phyloP scores from a whole-genome alignment of 768 basidiomycete species.

The Pulveroboletus sp. region DNA sequence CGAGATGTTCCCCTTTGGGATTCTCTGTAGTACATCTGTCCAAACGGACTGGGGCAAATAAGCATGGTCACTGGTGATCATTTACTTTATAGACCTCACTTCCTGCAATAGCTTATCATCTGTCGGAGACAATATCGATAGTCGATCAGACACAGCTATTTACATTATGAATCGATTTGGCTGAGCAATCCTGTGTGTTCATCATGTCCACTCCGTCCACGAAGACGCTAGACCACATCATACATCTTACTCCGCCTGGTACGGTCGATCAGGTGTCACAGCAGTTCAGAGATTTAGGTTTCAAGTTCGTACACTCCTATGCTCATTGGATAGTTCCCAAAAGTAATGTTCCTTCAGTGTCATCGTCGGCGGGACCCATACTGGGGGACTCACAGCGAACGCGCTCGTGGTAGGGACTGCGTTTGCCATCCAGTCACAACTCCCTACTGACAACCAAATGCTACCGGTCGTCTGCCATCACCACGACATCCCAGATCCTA shows the following conservation, averaged over 20 bases:
- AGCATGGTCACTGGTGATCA: too few relatives aligned
- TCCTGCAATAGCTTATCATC: too few relatives aligned
- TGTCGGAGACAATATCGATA: too few relatives aligned
- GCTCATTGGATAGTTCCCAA: not conserved
- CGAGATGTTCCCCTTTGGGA: slow-evolving; percentile 4
- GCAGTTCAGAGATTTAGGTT: slow-evolving; percentile 57
- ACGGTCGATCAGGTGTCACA: slow-evolving; percentile 45
- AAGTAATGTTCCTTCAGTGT: too few relatives aligned
- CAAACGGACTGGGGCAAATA: not conserved
- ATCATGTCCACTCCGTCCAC: slow-evolving; percentile 33
- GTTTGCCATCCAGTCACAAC: not conserved
- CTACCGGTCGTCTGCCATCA: not conserved
- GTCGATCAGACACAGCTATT: too few relatives aligned
- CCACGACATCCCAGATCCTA: slow-evolving; percentile 12
- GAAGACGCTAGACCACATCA: slow-evolving; percentile 58
- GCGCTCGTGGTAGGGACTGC: slow-evolving; percentile 50
- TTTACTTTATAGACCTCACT: too few relatives aligned
- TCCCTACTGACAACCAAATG: not conserved
- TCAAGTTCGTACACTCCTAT: slow-evolving; percentile 43
- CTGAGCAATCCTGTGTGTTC: not conserved
- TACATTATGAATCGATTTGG: too few relatives aligned
- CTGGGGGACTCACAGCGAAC: slow-evolving; percentile 59
- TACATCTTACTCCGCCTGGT: slow-evolving; percentile 66
- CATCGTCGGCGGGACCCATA: slow-evolving; percentile 60
- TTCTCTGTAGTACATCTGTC: not conserved